Evolutionary conservation across 2,329 filamentous ascomycete genomes (phyloP).

Genomic region (Fusarium veterinarium): DNA sequence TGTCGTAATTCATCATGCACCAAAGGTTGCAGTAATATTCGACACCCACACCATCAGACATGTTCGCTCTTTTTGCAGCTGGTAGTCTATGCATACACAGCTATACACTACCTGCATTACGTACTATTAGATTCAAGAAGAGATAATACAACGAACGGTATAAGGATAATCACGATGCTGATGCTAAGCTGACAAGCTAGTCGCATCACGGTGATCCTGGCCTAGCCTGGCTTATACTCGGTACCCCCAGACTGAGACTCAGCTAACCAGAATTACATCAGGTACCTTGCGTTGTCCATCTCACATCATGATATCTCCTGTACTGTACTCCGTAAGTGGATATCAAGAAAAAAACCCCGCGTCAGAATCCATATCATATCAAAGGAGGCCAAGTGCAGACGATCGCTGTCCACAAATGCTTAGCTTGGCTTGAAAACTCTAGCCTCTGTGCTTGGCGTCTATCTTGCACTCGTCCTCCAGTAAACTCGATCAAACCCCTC

Average conservation of each 20-base stretch:
- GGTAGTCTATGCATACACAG: constrained; percentile 14
- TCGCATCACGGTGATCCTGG: constrained; percentile 9
- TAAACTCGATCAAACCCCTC: constrained; percentile 18
- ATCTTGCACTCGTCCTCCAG: constrained; percentile 23
- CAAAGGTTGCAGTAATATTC: constrained; percentile 2
- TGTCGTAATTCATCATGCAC: constrained; percentile 17
- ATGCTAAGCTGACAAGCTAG: constrained; percentile 14
- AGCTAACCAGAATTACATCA: constrained; percentile 31
- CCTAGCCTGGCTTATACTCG: neutral
- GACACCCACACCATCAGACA: neutral
- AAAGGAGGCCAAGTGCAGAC: constrained; percentile 29
- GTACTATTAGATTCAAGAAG: neutral
- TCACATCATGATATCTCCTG: constrained; percentile 33
- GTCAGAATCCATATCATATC: constrained; percentile 26
- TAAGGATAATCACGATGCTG: neutral
- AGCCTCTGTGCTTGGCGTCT: constrained; percentile 27
- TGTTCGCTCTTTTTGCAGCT: constrained; percentile 16
- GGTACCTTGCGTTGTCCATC: constrained; percentile 33
- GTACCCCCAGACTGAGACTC: constrained; percentile 32
- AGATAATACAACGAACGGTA: constrained; percentile 1
- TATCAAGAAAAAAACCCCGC: constrained; percentile 38
- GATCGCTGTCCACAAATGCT: constrained; percentile 34
- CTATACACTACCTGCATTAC: neutral
- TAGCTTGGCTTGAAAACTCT: constrained; percentile 30
- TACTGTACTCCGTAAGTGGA: constrained; percentile 17